Conservation (phyloP, 176 grass and related monocot species). For the Oryza longistaminata region DNA sequence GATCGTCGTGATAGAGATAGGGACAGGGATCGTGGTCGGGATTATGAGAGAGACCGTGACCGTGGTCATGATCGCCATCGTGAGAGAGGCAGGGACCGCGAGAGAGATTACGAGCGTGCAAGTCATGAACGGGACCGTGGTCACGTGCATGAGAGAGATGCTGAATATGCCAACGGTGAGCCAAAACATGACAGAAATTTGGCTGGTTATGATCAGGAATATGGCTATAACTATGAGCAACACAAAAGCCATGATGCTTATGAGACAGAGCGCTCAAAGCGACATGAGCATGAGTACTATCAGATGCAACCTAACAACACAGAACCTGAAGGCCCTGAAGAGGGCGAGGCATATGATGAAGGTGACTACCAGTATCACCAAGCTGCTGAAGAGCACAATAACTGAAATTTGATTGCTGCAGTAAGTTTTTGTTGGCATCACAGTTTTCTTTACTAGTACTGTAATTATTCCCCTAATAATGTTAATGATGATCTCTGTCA, state of each 20-base stretch:
- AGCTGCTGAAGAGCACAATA: slow-evolving; percentile 41
- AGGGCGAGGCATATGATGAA: slow-evolving; percentile 86
- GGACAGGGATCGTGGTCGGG: slow-evolving; percentile 65
- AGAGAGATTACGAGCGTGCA: slow-evolving; percentile 55
- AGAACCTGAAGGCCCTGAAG: slow-evolving; percentile 75
- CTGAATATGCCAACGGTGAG: slow-evolving; percentile 52
- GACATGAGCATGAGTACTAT: slow-evolving; percentile 51
- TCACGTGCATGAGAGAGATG: slow-evolving; percentile 51
- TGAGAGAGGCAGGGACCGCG: slow-evolving; percentile 64
- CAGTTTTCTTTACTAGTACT: background rate
- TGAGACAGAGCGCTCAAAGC: slow-evolving; percentile 47
- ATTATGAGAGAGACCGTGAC: slow-evolving; percentile 52
- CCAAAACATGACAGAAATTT: slow-evolving; percentile 61
- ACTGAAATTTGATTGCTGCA: slow-evolving; percentile 19
- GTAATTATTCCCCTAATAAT: background rate
- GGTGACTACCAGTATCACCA: slow-evolving; percentile 74
- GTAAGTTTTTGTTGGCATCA: slow-evolving; percentile 2
- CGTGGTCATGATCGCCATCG: slow-evolving; percentile 62
- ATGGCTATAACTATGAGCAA: slow-evolving; percentile 55
- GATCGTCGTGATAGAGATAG: slow-evolving; percentile 58
- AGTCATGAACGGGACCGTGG: slow-evolving; percentile 55
- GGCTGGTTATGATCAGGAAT: slow-evolving; percentile 50
- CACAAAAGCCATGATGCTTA: slow-evolving; percentile 45
- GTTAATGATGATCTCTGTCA: background rate
- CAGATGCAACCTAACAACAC: slow-evolving; percentile 35